These are phyloP conservation scores for Gelatoporia subvermispora DNA, from an alignment of 768 basidiomycete genomes.

Conservation along the genomic window DNA sequence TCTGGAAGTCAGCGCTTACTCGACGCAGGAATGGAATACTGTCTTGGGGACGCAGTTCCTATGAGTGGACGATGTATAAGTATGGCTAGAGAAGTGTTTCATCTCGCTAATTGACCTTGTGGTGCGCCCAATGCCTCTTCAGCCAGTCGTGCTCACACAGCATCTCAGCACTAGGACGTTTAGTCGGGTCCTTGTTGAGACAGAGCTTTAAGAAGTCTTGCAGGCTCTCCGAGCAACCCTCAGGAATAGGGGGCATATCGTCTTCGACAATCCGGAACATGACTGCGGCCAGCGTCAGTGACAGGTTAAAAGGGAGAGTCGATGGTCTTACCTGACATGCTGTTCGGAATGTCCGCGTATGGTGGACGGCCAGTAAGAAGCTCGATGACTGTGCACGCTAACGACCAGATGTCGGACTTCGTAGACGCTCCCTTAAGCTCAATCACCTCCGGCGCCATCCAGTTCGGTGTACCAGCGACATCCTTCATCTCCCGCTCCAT, in stretches of 20 bases:
- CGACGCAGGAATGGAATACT: conserved; percentile 93
- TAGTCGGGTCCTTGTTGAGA: conserved; percentile 82
- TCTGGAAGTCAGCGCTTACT: conserved; percentile 81
- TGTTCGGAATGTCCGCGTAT: conserved; percentile 83
- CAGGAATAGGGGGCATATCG: conserved; percentile 80
- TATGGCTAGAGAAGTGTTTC: neutral
- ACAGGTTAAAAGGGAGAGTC: neutral
- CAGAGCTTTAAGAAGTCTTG: conserved; percentile 80
- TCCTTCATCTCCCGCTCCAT: conserved; percentile 83
- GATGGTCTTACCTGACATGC: conserved; percentile 71
- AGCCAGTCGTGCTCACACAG: conserved; percentile 94
- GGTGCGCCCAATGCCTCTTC: conserved; percentile 71
- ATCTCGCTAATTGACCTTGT: conserved; percentile 50
- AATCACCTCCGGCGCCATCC: conserved; percentile 99
- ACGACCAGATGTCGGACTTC: conserved; percentile 93
- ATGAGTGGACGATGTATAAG: conserved; percentile 1
- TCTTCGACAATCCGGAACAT: conserved; percentile 99
- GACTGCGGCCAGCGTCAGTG: conserved; percentile 40
- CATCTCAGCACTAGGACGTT: conserved; percentile 78
- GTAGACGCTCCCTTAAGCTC: conserved; percentile 90
- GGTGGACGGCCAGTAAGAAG: conserved; percentile 90
- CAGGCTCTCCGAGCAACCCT: conserved; percentile 69
- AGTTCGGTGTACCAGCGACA: conserved; percentile 93
- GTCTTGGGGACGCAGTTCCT: conserved; percentile 88
- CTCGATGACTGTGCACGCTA: conserved; percentile 93